These are phyloP conservation scores for Cladosporium sp. DNA, from an alignment of 2,329 filamentous ascomycete species.

Conservation along the genomic window DNA sequence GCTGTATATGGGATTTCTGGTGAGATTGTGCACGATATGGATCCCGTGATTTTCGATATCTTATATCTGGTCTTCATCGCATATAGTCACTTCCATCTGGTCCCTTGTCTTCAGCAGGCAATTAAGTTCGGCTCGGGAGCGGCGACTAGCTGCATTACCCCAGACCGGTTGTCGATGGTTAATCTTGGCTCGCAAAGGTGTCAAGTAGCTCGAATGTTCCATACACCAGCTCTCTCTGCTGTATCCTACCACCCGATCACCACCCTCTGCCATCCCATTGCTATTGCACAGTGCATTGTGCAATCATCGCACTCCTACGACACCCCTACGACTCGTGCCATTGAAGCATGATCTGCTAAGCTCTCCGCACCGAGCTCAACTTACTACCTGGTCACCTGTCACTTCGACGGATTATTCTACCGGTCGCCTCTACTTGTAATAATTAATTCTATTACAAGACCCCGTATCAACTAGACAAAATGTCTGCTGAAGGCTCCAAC, in stretches of 20 bases:
- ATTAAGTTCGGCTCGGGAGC: neutral
- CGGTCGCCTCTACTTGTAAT: conserved; percentile 12
- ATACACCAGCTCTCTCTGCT: neutral
- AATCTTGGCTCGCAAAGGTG: conserved; percentile 3
- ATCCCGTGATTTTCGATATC: too few species aligned
- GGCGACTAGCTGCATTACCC: neutral
- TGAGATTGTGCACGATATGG: too few species aligned
- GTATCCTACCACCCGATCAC: neutral
- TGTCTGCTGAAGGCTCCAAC: conserved; percentile 23
- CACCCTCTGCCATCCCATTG: neutral
- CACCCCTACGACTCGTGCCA: neutral
- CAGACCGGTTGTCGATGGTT: neutral
- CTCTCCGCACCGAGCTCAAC: neutral
- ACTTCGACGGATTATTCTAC: conserved; percentile 9
- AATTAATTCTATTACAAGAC: neutral
- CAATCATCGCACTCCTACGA: neutral
- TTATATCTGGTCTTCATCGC: too few species aligned
- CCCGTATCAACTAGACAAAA: conserved; percentile 12
- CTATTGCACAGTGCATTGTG: neutral
- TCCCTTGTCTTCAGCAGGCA: neutral
- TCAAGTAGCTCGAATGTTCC: conserved; percentile 6
- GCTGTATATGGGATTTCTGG: too few species aligned
- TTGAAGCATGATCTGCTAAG: conserved; percentile 10
- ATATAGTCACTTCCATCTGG: too few species aligned
- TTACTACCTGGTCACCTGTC: neutral